These are phyloP conservation scores for Tuber melanosporum DNA, from an alignment of 495 filamentous ascomycete genomes.

Conservation along the genomic window DNA sequence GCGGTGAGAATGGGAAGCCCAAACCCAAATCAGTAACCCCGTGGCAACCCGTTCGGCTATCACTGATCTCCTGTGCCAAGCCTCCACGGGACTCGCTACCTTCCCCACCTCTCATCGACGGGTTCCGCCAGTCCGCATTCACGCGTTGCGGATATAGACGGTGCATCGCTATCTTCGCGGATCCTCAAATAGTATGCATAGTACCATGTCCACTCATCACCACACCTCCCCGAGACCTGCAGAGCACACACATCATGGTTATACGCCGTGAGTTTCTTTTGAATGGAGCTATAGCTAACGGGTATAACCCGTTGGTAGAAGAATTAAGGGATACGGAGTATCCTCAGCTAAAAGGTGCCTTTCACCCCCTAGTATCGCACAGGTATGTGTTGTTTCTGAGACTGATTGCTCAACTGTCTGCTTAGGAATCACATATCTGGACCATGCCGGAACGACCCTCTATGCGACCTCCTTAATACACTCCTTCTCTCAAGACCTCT, in stretches of 20 bases:
- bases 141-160: background rate
- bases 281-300: conserved; percentile 26
- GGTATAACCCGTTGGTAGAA: conserved; percentile 64
- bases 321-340: conserved; percentile 65
- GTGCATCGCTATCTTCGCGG: background rate
- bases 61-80: background rate
- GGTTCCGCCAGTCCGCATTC: background rate
- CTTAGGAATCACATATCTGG: conserved; percentile 74
- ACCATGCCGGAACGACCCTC: conserved; percentile 84
- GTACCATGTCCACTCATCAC: background rate
- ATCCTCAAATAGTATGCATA: background rate
- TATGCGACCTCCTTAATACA: conserved; percentile 79
- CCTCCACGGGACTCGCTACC: background rate
- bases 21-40: background rate
- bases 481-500: conserved; percentile 66
- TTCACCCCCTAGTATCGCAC: background rate
- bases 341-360: conserved; percentile 70
- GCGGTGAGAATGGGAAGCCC: no score
- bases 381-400: conserved; percentile 1
- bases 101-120: background rate
- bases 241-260: conserved; percentile 12
- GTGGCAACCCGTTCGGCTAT: background rate
- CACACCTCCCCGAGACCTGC: background rate
- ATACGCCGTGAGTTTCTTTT: conserved; percentile 9
- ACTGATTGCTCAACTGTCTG: conserved; percentile 20